Evolutionary conservation across 768 basidiomycete species (phyloP).

Genomic region (Pisolithus microcarpus): DNA sequence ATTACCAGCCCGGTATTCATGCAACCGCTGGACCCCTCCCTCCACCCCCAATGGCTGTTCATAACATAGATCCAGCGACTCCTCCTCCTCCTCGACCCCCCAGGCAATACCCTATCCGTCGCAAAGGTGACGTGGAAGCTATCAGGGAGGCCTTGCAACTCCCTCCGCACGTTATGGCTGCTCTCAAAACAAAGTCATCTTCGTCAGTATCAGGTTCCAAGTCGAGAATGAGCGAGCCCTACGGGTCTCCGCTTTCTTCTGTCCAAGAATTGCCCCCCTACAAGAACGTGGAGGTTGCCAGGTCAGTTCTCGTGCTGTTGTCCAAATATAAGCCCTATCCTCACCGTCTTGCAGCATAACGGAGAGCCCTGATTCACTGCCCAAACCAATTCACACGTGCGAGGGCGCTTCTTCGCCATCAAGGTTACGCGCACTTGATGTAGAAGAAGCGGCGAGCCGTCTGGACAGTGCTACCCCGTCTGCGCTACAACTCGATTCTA

Average conservation of each 20-base stretch:
- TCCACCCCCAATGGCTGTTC: conserved; percentile 54
- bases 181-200: conserved; percentile 24
- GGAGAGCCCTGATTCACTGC: conserved; percentile 17
- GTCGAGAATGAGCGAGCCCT: conserved; percentile 22
- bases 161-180: conserved; percentile 46
- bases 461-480: conserved; percentile 13
- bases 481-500: conserved; percentile 24
- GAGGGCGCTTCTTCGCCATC: conserved; percentile 66
- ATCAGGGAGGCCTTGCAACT: conserved; percentile 56
- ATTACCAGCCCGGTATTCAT: conserved; percentile 63
- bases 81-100: conserved; percentile 57
- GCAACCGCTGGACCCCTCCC: conserved; percentile 70
- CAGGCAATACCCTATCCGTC: conserved; percentile 48
- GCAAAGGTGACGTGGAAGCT: conserved; percentile 44
- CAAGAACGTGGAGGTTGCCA: conserved; percentile 6
- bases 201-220: conserved; percentile 14
- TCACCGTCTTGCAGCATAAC: conserved; percentile 8
- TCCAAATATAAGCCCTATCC: background rate
- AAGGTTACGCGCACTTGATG: conserved; percentile 22
- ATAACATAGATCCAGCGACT: conserved; percentile 39
- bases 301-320: conserved; percentile 11
- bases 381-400: conserved; percentile 32
- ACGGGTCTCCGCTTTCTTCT: conserved; percentile 8
- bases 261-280: conserved; percentile 1
- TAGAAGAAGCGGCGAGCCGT: conserved; percentile 9